Evolutionary conservation across 2,329 filamentous ascomycete genomes (phyloP), one percentile per base, ranked within the genome.

Genomic region (Cadophora gregata): DNA sequence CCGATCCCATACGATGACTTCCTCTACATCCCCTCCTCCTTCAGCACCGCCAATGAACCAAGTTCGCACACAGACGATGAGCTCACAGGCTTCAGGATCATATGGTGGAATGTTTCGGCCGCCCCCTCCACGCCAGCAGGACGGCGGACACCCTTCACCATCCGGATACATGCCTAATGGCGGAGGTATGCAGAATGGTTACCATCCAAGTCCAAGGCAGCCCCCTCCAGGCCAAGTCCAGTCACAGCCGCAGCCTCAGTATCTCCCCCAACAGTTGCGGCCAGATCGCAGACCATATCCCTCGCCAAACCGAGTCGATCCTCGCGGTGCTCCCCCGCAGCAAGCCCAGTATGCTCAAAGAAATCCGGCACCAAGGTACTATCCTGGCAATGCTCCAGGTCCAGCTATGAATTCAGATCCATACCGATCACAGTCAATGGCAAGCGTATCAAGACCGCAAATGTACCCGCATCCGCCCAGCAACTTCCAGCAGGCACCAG

Each of bases 1-100:
- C 66, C 90, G 96, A 78, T 96, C 94, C 66, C 94, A 97, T 77
- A 97, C 95, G 29, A 97, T 98, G 93, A 96, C 90, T 70, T 93
- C 92, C 64, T 90, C 93, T 71, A 85, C 90, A 36, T 80, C 83
- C 67, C 87, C 86, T 59, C 80, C 83, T 59, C 79, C 81, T 73
- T 82, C 55, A 38, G 55, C 31, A 42, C 81, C 74, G 82, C 81
- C 81, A 74, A 83, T 85, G 67, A 82, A 84, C 62, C 82, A 83
- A 61, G 92, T 91, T 73, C 88, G 94, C 74, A 93, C 93, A 58
- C 90, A 93, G 72, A 96, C 93, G 67, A 92, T 93, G 89, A 87
- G 63, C 62, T 74, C 73, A 36, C 72, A 75, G 62, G 58, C 63
- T 75, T 74, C 75, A 24, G 76, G 66, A 77, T 81, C 71, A 77